Base-by-base conservation (phyloP, 169 alveolate species). In the Plasmodium inui region DNA sequence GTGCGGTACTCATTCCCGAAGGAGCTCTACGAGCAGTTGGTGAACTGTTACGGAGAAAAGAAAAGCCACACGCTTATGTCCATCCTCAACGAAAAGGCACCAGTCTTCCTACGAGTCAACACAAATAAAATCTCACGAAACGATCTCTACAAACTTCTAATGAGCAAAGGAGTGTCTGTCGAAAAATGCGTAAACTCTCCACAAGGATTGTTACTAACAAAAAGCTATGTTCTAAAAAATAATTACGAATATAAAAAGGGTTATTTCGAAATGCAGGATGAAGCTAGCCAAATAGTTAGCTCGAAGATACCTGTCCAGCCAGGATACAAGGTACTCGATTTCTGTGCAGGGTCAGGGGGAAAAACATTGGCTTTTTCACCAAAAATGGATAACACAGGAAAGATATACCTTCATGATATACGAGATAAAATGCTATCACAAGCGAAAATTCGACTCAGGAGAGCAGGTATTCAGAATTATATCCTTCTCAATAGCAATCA, bases 281-380 rank as follows among this genome's bases (percentile, higher is more conserved):
- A 98, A 95, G 98, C 98, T 4, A 95, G 97, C 57, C 98, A 97
- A 84, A 84, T 97, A 26, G 96, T 96, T 67, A 98, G 97, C 17
- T 93, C 93, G 28, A 96, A 96, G 61, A 95, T 97, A 53, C 96
- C 98, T 95, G 98, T 97, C 5, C 95, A 98, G 74, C 98, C 99
- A 22, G 99, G 99, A 3, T 96, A 98, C 55, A 97, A 97, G 70
- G 98, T 98, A 28, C 93, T 98, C 76, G 99, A 98, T 95, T 98
- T 94, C 96, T 98, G 99, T 92, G 99, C 98, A 8, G 99, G 99
- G 5, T 90, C 99, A 22, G 99, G 99, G 5, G 99, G 99, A 14
- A 98, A 98, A 91, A 71, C 99, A 6, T 94, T 98, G 44, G 98
- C 98, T 12, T 98, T 98, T 95, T 99, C 98, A 14, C 98, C 97